Evolutionary conservation across 805 yeast species (phyloP).

Genomic region (Teunomyces panamensis): DNA sequence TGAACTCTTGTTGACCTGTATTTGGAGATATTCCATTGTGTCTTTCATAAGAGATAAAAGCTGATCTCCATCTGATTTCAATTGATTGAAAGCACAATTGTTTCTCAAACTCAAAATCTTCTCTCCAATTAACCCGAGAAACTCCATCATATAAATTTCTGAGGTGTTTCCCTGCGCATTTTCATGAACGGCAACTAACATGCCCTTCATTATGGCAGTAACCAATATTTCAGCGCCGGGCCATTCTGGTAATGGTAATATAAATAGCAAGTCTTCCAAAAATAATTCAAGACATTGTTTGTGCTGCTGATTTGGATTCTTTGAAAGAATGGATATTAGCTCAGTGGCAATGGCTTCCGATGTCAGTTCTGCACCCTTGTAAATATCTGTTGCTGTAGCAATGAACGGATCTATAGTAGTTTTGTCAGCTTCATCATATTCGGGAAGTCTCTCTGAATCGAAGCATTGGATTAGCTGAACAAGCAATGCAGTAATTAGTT

Average conservation of each 20-base stretch:
- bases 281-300: conserved; percentile 49
- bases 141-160: conserved; percentile 55
- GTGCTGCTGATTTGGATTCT: conserved; percentile 24
- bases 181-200: conserved; percentile 39
- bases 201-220: conserved; percentile 39
- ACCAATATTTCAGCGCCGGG: conserved; percentile 55
- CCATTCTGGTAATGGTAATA: conserved; percentile 59
- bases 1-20: conserved; percentile 9
- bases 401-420: not conserved
- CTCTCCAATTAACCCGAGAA: conserved; percentile 60
- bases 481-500: conserved; percentile 45
- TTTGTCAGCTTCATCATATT: not conserved
- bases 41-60: conserved; percentile 7
- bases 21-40: conserved; percentile 13
- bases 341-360: conserved; percentile 27
- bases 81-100: conserved; percentile 8
- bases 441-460: conserved; percentile 12
- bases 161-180: conserved; percentile 27
- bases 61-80: conserved; percentile 7
- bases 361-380: conserved; percentile 9
- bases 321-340: conserved; percentile 14
- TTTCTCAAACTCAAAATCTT: conserved; percentile 38
- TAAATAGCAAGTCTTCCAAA: conserved; percentile 51
- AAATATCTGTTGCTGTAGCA: not conserved
- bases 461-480: conserved; percentile 40